Base-by-base conservation (phyloP, 1,284 basidiomycete species). In the Irpex lacteus region DNA sequence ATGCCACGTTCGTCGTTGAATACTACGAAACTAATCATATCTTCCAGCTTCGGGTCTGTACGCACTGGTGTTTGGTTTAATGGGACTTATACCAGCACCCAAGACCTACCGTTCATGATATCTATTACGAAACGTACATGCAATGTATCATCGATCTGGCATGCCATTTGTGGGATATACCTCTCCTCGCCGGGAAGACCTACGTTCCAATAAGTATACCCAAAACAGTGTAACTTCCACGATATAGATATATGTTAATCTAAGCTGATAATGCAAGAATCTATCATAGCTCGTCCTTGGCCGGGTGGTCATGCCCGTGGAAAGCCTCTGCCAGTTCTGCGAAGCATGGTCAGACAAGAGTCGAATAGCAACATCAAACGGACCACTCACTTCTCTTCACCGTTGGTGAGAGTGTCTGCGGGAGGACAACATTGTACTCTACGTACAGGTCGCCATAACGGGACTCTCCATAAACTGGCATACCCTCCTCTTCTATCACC, bases 381-480 rank as follows among this genome's bases (percentile, higher is more conserved):
- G 1, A 72, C 6, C 32, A 34, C 74, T 79, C 75, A 96, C 94
- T 91, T 74, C 82, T 82, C 70, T 87, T 85, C 65, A 85, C 84
- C 47, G 87, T 83, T 55, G 84, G 72, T 49, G 87, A 82, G 21
- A 98, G 77, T 59, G 88, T 82, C 53, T 83, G 79, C 0, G 96
- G 96, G 61, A 98, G 76, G 21, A 98, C 88, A 59, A 98, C 93
- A 60, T 85, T 92, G 78, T 96, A 98, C 75, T 98, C 95, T 59
- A 98, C 84, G 72, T 87, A 98, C 62, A 98, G 80, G 75, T 96
- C 90, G 34, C 96, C 96, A 67, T 90, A 84, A 7, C 38, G 58
- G 3, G 82, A 78, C 13, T 65, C 64, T 38, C 79, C 84, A 70
- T 85, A 91, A 32, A 89, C 73, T 2, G 95, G 94, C 94, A 97